These are phyloP conservation scores for Talaromyces liani DNA, from an alignment of 495 filamentous ascomycete genomes.

Conservation along the genomic window DNA sequence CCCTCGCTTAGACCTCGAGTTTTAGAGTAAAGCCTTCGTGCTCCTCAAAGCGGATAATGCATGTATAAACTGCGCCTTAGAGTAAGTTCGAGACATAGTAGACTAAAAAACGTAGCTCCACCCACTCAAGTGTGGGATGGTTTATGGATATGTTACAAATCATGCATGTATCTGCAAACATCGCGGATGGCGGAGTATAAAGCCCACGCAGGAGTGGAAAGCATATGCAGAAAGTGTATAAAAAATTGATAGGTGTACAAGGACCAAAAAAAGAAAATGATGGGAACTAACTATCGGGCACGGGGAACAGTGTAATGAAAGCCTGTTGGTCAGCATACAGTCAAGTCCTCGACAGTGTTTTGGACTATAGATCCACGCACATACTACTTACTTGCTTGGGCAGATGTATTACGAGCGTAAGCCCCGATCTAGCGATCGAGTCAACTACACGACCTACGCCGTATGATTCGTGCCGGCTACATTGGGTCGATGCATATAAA, in stretches of 20 bases:
- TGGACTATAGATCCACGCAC: not conserved
- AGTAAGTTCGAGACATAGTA: not conserved
- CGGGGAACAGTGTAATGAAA: not conserved
- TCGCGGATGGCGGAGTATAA: not conserved
- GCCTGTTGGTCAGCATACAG: slow-evolving; percentile 2
- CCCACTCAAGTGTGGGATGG: not conserved
- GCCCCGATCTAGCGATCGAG: slow-evolving; percentile 4
- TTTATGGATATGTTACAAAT: slow-evolving; percentile 1
- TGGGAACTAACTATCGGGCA: not conserved
- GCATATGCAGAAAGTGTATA: not conserved
- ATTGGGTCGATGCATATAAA: slow-evolving; percentile 6
- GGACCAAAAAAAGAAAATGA: not conserved
- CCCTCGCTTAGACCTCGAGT: slow-evolving; percentile 9
- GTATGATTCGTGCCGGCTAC: slow-evolving; percentile 9
- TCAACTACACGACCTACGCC: not conserved
- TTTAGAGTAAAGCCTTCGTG: slow-evolving; percentile 8
- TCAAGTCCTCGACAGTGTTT: not conserved
- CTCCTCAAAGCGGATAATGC: slow-evolving; percentile 4
- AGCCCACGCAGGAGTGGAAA: not conserved
- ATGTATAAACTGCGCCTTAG: not conserved
- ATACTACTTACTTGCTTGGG: not conserved
- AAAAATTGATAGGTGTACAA: slow-evolving; percentile 5
- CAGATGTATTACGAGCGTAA: not conserved
- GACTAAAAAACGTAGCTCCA: not conserved
- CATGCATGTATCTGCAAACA: not conserved